These are phyloP conservation scores for Metrosideros polymorpha DNA, from an alignment of 441 rosid genomes.

Conservation along the genomic window DNA sequence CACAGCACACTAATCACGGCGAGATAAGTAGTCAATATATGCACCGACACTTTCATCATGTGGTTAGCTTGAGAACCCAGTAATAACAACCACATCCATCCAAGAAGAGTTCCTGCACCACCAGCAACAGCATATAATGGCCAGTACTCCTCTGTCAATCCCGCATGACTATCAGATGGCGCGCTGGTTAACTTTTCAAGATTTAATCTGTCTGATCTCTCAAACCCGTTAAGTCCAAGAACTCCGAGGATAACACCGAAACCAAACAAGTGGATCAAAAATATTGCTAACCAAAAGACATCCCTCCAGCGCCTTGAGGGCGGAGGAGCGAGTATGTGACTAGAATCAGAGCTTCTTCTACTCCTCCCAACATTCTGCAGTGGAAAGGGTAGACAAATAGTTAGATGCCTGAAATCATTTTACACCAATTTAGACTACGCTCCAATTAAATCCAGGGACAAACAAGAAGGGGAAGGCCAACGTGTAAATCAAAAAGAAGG, in stretches of 20 bases:
- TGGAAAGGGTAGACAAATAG: neutral
- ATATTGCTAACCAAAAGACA: conserved; percentile 80
- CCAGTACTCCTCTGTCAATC: conserved; percentile 81
- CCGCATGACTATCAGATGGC: conserved; percentile 25
- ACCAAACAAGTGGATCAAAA: conserved; percentile 55
- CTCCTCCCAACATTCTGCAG: conserved; percentile 56
- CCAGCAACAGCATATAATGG: conserved; percentile 80
- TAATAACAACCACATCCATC: conserved; percentile 66
- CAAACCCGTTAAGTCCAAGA: conserved; percentile 72
- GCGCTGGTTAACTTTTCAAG: conserved; percentile 45
- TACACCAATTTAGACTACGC: neutral
- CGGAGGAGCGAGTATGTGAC: conserved; percentile 33
- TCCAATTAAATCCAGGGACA: neutral
- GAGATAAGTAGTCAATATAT: conserved; percentile 80
- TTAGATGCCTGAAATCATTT: neutral
- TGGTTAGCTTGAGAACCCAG: conserved; percentile 74
- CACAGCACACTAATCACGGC: conserved; percentile 86
- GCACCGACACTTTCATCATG: conserved; percentile 89
- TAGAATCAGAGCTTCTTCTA: conserved; percentile 36
- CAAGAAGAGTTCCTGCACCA: conserved; percentile 62
- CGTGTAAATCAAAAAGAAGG: neutral
- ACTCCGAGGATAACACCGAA: conserved; percentile 50
- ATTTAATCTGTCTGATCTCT: conserved; percentile 62
- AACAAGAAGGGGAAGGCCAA: neutral
- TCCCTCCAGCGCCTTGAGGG: conserved; percentile 78